Percentiles rank a stretch among this genome's conserved stretches.
Conservation (phyloP, 108 stramenopile genomes). For the Cyclotella sp. region DNA sequence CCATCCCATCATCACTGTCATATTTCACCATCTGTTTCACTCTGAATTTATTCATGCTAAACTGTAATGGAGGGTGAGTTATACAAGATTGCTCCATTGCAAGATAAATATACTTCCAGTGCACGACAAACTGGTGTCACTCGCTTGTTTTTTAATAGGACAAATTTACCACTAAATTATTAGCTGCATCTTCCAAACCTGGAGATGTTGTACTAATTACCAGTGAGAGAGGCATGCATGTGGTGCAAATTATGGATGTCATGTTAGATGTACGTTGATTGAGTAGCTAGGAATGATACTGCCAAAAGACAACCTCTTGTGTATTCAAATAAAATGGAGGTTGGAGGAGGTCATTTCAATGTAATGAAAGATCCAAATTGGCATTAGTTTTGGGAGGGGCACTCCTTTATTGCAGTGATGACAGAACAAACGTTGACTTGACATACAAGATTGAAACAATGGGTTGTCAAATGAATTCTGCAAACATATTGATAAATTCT, state of each 20-base stretch:
- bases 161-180: too few species aligned
- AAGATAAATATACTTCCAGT: too few species aligned
- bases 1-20: too few species aligned
- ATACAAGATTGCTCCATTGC: too few species aligned
- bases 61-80: too few species aligned
- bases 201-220: slow-evolving; percentile 59
- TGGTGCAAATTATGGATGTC: slow-evolving; percentile 86
- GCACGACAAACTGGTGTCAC: too few species aligned
- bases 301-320: slow-evolving; percentile 24
- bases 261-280: slow-evolving; percentile 91
- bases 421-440: slow-evolving; percentile 30
- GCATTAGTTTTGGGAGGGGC: slow-evolving; percentile 53
- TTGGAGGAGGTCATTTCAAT: slow-evolving; percentile 7
- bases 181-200: slow-evolving; percentile 51
- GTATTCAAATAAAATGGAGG: slow-evolving; percentile 41
- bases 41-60: too few species aligned
- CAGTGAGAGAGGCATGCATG: slow-evolving; percentile 68
- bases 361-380: slow-evolving; percentile 28
- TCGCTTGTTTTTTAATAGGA: too few species aligned
- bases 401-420: slow-evolving; percentile 25
- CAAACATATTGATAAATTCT: slow-evolving; percentile 95
- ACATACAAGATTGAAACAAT: slow-evolving; percentile 89
- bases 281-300: slow-evolving; percentile 57
- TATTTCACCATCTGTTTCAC: too few species aligned
- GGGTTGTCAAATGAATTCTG: slow-evolving; percentile 99